Base-by-base conservation (phyloP, 2,329 filamentous ascomycete species). In the Diaporthe citriasiana region DNA sequence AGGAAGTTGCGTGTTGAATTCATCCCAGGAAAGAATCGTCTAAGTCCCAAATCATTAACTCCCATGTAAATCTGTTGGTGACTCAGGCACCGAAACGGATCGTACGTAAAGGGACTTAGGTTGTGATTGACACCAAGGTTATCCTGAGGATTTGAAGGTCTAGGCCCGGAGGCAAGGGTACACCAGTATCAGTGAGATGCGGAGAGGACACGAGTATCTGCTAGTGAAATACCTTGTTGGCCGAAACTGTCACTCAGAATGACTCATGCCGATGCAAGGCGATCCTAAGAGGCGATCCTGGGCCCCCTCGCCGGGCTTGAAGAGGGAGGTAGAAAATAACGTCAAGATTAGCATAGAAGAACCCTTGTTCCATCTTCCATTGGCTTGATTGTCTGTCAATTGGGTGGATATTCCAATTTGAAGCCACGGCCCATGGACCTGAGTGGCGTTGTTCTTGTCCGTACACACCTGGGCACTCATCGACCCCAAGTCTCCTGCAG, bases 251-350 rank as follows among this genome's bases (percentile, higher is more conserved):
- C 63, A 25, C 63, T 68, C 63, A 53, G 45, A 40, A 68, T 68
- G 63, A 68, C 63, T 68, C 63, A 68, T 68, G 63, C 63, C 47
- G 63, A 68, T 27, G 63, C 63, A 53, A 66, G 45, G 63, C 63
- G 63, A 66, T 51, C 30, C 45, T 33, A 15, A 22, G 1, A 51
- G 22, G 25, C 4, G 45, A 66, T 51, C 63, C 45, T 53, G 8
- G n/a, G 47, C 47, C 47, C 4, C 45, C 47, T 68, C 15, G 33
- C 63, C 30, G 45, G 22, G 45, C 63, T 68, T 53, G 63, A 45
- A 33, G 33, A 38, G 30, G 63, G 45, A 51, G 33, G 25, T 53
- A 47, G 12, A 35, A 22, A 27, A 40, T 15, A 12, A 25, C 27
- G 4, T 40, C 40, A 38, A 40, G n/a, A 53, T 40, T 38, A 53